A percentile compares a stretch with the other conserved stretches of the same genome.
phyloP scores from a whole-genome alignment of 257 asterid species.

The Nicotiana undulata region DNA sequence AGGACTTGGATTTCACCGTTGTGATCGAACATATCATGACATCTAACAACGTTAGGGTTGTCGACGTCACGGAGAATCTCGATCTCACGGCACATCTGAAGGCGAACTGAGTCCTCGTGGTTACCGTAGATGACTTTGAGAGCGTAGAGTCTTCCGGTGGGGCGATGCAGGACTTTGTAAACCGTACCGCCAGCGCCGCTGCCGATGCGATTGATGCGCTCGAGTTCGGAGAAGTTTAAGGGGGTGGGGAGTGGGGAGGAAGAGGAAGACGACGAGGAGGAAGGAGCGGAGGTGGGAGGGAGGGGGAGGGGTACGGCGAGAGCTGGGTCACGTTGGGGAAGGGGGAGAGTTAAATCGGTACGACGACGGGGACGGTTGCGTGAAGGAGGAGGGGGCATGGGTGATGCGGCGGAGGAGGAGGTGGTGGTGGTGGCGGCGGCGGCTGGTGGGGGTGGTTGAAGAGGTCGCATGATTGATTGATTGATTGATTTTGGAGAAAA shows the following conservation, averaged over 20 bases:
- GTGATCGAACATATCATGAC: conserved; percentile 70
- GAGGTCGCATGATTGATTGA: conserved; percentile 45
- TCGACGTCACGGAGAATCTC: conserved; percentile 85
- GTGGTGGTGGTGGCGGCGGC: conserved; percentile 16
- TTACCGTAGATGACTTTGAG: conserved; percentile 77
- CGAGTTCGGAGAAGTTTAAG: conserved; percentile 56
- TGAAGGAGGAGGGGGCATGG: neutral
- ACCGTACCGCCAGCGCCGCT: conserved; percentile 91
- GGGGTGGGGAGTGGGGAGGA: conserved; percentile 20
- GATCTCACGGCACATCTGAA: conserved; percentile 84
- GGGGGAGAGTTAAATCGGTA: conserved; percentile 61
- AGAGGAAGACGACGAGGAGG: conserved; percentile 20
- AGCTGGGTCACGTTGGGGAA: conserved; percentile 64
- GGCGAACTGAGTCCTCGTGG: conserved; percentile 72
- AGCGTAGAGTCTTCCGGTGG: conserved; percentile 52
- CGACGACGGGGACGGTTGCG: conserved; percentile 33
- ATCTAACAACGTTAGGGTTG: conserved; percentile 66
- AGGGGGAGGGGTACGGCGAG: conserved; percentile 77
- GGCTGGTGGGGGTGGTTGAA: conserved; percentile 39
- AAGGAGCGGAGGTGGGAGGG: conserved; percentile 25
- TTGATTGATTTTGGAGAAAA: neutral
- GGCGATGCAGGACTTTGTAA: conserved; percentile 81
- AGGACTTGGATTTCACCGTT: conserved; percentile 79
- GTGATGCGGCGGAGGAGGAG: conserved; percentile 21
- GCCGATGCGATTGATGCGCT: conserved; percentile 74